Percentiles rank a stretch among this genome's conserved stretches.
phyloP scores from a whole-genome alignment of 805 yeast species.

The Hermanozyma aechmeae region DNA sequence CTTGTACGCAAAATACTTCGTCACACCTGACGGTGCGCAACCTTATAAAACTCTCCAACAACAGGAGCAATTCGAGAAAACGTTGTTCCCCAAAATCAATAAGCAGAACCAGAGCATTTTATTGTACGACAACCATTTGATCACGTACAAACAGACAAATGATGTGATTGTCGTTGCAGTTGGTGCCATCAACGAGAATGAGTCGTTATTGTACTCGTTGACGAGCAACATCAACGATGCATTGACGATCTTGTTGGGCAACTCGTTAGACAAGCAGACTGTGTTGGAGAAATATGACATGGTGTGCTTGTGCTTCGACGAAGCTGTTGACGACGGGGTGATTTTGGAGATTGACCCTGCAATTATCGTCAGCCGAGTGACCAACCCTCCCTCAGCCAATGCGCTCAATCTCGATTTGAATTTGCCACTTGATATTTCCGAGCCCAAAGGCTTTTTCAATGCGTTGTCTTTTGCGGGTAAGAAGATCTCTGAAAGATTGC shows the following conservation, averaged over 20 bases:
- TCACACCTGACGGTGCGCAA: constrained; percentile 35
- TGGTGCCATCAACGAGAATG: constrained; percentile 78
- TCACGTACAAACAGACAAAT: constrained; percentile 78
- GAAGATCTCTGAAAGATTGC: constrained; percentile 41
- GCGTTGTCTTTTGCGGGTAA: constrained; percentile 86
- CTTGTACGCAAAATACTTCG: constrained; percentile 77
- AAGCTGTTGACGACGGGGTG: constrained; percentile 88
- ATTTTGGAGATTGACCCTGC: constrained; percentile 84
- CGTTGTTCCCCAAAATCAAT: constrained; percentile 64
- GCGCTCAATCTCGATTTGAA: constrained; percentile 43
- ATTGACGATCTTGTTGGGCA: constrained; percentile 62
- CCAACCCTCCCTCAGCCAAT: constrained; percentile 59
- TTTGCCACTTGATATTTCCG: constrained; percentile 55
- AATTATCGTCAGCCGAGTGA: constrained; percentile 81
- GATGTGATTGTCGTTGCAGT: constrained; percentile 68
- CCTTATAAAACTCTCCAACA: constrained; percentile 40
- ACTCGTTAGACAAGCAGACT: constrained; percentile 67
- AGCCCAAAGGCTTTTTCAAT: constrained; percentile 68
- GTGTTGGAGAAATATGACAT: constrained; percentile 78
- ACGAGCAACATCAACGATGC: constrained; percentile 75
- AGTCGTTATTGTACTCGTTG: constrained; percentile 65
- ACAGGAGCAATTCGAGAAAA: constrained; percentile 70
- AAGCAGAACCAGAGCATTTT: constrained; percentile 75
- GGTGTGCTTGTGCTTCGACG: constrained; percentile 81
- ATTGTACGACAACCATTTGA: constrained; percentile 67